These are phyloP conservation scores for Fusarium staphyleae DNA, from an alignment of 2,329 filamentous ascomycete genomes.

Conservation along the genomic window DNA sequence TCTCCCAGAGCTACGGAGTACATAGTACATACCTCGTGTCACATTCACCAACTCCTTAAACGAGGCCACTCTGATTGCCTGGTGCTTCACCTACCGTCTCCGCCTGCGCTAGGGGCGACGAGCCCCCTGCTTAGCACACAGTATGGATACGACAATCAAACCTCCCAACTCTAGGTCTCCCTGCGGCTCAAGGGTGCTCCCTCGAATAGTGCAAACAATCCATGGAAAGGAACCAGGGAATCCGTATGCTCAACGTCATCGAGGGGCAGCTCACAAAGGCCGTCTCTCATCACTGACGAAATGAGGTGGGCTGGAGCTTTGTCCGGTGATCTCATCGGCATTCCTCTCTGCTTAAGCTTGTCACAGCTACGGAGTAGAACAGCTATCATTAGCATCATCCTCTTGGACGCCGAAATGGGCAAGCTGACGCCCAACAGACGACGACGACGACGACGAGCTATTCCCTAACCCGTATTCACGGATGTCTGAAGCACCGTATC, in stretches of 20 bases:
- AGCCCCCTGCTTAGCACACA: conserved; percentile 26
- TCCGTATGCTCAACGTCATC: conserved; percentile 34
- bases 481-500: conserved; percentile 1
- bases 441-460: conserved; percentile 1
- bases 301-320: conserved; percentile 19
- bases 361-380: not conserved
- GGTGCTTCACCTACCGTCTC: conserved; percentile 33
- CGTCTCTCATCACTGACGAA: conserved; percentile 10
- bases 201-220: conserved; percentile 12
- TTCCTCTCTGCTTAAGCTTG: conserved; percentile 18
- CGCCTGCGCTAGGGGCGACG: conserved; percentile 30
- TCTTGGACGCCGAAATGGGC: conserved; percentile 7
- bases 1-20: conserved; percentile 2
- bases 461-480: conserved; percentile 1
- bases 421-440: not conserved
- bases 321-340: conserved; percentile 29
- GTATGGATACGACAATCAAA: conserved; percentile 23
- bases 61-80: conserved; percentile 26
- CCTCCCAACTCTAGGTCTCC: conserved; percentile 21
- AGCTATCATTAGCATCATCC: conserved; percentile 10
- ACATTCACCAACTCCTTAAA: conserved; percentile 21
- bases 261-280: conserved; percentile 30
- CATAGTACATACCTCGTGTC: too few species aligned
- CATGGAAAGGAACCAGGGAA: conserved; percentile 17
- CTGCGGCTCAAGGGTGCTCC: conserved; percentile 23